Evolutionary conservation across 2,329 filamentous ascomycete genomes (phyloP), one percentile per base, ranked within the genome.

Genomic region (Blastomyces emzantsi): DNA sequence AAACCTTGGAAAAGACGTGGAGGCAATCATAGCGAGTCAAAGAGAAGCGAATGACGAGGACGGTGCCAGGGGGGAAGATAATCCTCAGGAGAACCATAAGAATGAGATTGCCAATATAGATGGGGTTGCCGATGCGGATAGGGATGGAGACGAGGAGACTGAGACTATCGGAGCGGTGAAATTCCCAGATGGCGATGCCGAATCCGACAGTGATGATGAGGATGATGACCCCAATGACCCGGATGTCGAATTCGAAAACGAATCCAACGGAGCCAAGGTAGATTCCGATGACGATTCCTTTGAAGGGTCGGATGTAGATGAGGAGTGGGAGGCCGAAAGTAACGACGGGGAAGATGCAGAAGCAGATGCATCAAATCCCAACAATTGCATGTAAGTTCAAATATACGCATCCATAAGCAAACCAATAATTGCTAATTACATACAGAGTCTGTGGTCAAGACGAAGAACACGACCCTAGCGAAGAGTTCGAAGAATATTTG

Each of bases 401-500:
- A 56, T 63, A 63, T 2, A 13, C 36, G 5, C 22, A 25, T 25
- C 17, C 9, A 19, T 36, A 11, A 47, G 76, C 65, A 55, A 54
- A 61, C 41, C 51, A 33, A 64, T 69, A 65, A 73, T 80, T 66
- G 76, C 64, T 64, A 65, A 61, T 63, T 61, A 67, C 60, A 62
- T 81, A 75, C 77, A 89, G 91, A 67, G 95, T 93, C 71, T 97
- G 92, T 77, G 86, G 87, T 63, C 83, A 90, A 73, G 87, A 90
- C 67, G 90, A 95, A 76, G 89, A 94, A 62, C 82, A 93, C 67
- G 90, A 93, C 69, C 90, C 90, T 1, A 87, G 84, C 67, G 89
- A 90, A 68, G 90, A 92, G 67, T 94, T 88, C 70, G 91, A 94
- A 74, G 81, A 87, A 64, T 91, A 88, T 73, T 80, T 97, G 65